Evolutionary conservation across 345 rosid species (phyloP).

Genomic region (Eutrema japonicum): DNA sequence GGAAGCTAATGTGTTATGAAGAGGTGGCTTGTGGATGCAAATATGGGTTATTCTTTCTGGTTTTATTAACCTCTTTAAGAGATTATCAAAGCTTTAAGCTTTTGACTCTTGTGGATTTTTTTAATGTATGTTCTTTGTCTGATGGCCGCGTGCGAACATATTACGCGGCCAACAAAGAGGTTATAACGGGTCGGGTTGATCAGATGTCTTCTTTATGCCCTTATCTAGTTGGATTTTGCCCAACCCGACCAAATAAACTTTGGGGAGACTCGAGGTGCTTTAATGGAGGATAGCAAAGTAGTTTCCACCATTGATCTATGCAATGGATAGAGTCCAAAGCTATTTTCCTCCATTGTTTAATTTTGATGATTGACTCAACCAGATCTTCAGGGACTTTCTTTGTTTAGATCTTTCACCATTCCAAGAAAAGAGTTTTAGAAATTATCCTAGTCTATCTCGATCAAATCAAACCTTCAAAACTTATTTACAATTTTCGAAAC

Average conservation of each 20-base stretch:
- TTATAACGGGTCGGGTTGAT: constrained; percentile 41
- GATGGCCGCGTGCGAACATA: constrained; percentile 48
- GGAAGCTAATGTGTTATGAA: constrained; percentile 5
- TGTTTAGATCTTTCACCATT: constrained; percentile 36
- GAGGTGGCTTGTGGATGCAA: constrained; percentile 24
- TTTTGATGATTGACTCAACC: constrained; percentile 36
- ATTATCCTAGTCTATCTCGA: not conserved
- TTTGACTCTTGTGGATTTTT: constrained; percentile 1
- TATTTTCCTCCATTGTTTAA: constrained; percentile 36
- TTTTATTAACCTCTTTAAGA: not conserved
- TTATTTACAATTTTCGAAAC: not conserved
- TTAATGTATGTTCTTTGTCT: constrained; percentile 35
- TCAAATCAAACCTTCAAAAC: constrained; percentile 4
- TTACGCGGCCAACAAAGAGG: constrained; percentile 52
- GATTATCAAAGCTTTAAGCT: constrained; percentile 33
- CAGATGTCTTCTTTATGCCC: constrained; percentile 19
- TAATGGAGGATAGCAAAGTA: constrained; percentile 37
- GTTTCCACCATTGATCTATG: constrained; percentile 40
- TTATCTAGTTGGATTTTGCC: constrained; percentile 34
- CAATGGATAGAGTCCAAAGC: constrained; percentile 30
- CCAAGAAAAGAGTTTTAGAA: constrained; percentile 18
- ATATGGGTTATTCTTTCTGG: not conserved
- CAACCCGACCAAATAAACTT: constrained; percentile 46
- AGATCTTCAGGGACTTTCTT: constrained; percentile 33
- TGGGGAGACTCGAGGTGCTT: constrained; percentile 42